Evolutionary conservation across 257 asterid species (phyloP).

Genomic region (Nicotiana undulata): DNA sequence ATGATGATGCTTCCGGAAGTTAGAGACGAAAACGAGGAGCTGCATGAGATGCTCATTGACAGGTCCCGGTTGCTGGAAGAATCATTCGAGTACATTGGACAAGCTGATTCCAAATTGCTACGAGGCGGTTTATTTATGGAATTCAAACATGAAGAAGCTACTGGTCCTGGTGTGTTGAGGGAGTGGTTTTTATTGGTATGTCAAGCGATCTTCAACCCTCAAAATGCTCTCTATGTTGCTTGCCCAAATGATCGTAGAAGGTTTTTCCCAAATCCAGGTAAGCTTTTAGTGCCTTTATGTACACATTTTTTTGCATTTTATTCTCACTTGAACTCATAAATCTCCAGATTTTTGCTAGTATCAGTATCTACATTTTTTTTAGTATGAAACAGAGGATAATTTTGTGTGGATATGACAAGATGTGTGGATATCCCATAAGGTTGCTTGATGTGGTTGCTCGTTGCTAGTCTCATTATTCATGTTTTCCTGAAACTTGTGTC

Average conservation of each 20-base stretch:
- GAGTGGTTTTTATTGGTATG: slow-evolving; percentile 87
- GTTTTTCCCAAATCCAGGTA: slow-evolving; percentile 93
- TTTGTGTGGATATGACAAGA: too few species aligned
- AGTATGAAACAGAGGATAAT: too few species aligned
- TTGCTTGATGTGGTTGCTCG: too few species aligned
- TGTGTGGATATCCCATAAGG: too few species aligned
- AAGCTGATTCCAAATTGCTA: slow-evolving; percentile 39
- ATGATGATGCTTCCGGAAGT: slow-evolving; percentile 41
- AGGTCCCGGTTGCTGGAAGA: neutral
- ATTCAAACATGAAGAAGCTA: slow-evolving; percentile 89
- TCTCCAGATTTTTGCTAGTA: neutral
- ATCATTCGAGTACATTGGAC: slow-evolving; percentile 33
- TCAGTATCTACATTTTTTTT: neutral
- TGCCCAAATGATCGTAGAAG: slow-evolving; percentile 83
- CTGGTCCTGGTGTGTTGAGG: slow-evolving; percentile 92
- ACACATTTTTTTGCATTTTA: too few species aligned
- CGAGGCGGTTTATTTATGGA: slow-evolving; percentile 77
- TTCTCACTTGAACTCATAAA: neutral
- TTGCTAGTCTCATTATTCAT: too few species aligned
- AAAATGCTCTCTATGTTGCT: slow-evolving; percentile 69
- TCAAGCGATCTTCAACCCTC: slow-evolving; percentile 77
- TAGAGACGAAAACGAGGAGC: neutral
- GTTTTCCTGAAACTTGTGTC: too few species aligned
- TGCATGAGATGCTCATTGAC: neutral
- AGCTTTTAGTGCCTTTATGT: neutral